Evolutionary conservation across 305 asterid genomes (phyloP).

Genomic region (Andrographis paniculata): DNA sequence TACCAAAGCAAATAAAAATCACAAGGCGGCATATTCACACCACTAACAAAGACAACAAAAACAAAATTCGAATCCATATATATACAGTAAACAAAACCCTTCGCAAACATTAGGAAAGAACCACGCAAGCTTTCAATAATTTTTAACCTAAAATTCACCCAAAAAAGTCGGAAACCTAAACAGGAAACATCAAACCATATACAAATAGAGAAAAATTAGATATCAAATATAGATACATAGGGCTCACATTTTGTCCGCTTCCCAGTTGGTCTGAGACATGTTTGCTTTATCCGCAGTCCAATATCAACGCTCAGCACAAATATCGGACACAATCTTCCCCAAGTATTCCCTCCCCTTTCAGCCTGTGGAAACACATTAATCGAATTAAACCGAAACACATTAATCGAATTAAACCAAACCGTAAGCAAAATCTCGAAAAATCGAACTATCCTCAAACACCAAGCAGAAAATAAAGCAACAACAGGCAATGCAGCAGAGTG

Average conservation of each 20-base stretch:
- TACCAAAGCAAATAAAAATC: neutral
- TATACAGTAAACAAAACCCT: no score
- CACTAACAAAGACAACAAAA: no score
- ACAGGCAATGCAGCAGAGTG: no score
- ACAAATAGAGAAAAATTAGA: neutral
- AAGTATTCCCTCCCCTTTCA: conserved; percentile 10
- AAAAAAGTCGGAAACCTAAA: neutral
- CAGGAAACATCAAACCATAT: neutral
- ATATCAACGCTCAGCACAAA: conserved; percentile 12
- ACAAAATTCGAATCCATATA: no score
- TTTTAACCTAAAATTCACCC: no score
- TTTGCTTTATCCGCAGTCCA: conserved; percentile 20
- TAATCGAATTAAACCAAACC: neutral
- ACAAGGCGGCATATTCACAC: neutral
- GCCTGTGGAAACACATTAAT: conserved; percentile 25
- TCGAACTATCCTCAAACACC: no score
- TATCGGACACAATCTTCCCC: conserved; percentile 20
- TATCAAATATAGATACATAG: neutral
- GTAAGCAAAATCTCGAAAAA: neutral
- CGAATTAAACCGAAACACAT: neutral
- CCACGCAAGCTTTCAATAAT: no score
- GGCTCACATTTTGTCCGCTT: conserved; percentile 93
- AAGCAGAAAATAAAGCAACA: no score
- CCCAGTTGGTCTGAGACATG: conserved; percentile 99
- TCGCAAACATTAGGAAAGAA: no score